These are phyloP conservation scores for Asparagopsis taxiformis DNA, from an alignment of 31 red algal genomes.

Conservation along the genomic window DNA sequence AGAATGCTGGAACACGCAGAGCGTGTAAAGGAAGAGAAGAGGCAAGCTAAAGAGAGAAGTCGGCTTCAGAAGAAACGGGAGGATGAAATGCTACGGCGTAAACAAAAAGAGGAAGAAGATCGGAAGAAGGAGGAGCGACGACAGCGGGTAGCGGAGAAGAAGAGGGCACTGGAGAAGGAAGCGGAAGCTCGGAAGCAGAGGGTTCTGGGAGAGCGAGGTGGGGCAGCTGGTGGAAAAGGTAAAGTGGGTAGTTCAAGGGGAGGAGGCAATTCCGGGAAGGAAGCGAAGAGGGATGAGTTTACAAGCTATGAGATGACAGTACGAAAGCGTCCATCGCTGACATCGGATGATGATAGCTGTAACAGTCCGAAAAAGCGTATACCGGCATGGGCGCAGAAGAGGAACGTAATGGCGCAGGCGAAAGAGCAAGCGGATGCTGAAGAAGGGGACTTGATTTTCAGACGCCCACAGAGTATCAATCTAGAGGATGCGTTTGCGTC, in stretches of 20 bases:
- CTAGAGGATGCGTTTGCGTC: slow-evolving; percentile 39
- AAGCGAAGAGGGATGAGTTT: neutral
- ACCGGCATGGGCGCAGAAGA: slow-evolving; percentile 25
- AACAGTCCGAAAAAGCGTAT: slow-evolving; percentile 18
- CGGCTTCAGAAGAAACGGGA: slow-evolving; percentile 25
- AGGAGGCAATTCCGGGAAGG: neutral
- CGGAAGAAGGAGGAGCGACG: slow-evolving; percentile 51
- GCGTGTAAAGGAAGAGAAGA: slow-evolving; percentile 28
- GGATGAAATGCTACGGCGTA: slow-evolving; percentile 46
- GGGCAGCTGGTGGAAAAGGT: neutral
- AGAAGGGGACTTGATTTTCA: slow-evolving; percentile 19
- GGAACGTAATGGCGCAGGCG: slow-evolving; percentile 4
- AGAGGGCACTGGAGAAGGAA: slow-evolving; percentile 12
- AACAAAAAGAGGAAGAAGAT: slow-evolving; percentile 62
- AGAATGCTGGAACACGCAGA: slow-evolving; percentile 25
- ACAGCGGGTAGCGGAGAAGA: slow-evolving; percentile 30
- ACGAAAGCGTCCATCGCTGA: slow-evolving; percentile 11
- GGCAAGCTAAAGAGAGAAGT: slow-evolving; percentile 14
- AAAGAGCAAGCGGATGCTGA: slow-evolving; percentile 28
- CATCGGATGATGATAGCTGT: slow-evolving; percentile 24
- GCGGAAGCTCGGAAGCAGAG: slow-evolving; percentile 15
- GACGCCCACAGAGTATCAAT: slow-evolving; percentile 10
- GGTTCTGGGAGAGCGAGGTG: neutral
- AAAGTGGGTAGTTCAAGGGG: neutral
- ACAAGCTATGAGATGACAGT: slow-evolving; percentile 26